Conservation (phyloP, 2,329 filamentous ascomycete species). For the Fonsecaea pugnacius region DNA sequence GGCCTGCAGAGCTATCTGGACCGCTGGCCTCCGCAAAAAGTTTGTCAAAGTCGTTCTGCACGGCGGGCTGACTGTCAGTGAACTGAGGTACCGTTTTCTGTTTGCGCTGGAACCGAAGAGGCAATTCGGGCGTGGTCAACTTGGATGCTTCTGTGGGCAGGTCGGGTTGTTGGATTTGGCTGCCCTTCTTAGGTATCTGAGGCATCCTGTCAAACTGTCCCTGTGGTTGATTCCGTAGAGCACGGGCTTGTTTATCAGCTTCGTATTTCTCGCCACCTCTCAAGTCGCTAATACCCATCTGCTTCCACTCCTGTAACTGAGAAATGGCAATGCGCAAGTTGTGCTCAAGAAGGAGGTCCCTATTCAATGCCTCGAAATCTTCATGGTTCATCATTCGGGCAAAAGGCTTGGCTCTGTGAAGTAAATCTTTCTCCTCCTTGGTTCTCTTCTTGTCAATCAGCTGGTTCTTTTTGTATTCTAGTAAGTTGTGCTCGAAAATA, state of each 20-base stretch:
- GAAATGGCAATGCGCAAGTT: slow-evolving; percentile 86
- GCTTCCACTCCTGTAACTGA: slow-evolving; percentile 93
- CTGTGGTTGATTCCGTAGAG: slow-evolving; percentile 68
- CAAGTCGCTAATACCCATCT: slow-evolving; percentile 80
- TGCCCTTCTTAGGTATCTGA: slow-evolving; percentile 60
- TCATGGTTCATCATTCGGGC: slow-evolving; percentile 93
- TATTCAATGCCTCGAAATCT: slow-evolving; percentile 84
- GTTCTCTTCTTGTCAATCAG: slow-evolving; percentile 91
- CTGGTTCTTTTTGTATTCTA: slow-evolving; percentile 91
- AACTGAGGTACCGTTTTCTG: slow-evolving; percentile 44
- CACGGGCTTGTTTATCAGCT: slow-evolving; percentile 76
- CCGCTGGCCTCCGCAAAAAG: slow-evolving; percentile 60
- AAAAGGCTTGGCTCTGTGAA: slow-evolving; percentile 94
- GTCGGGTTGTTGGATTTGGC: slow-evolving; percentile 71
- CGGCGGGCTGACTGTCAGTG: slow-evolving; percentile 42
- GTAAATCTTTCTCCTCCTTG: slow-evolving; percentile 88
- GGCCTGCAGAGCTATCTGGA: slow-evolving; percentile 43
- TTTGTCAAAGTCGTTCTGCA: slow-evolving; percentile 59
- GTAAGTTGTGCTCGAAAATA: slow-evolving; percentile 89
- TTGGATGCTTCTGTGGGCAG: slow-evolving; percentile 74
- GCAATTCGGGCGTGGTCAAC: slow-evolving; percentile 77
- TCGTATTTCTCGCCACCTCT: slow-evolving; percentile 91
- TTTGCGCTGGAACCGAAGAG: slow-evolving; percentile 61
- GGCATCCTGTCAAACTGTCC: slow-evolving; percentile 86
- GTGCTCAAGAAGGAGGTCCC: slow-evolving; percentile 85